Evolutionary conservation across 495 filamentous ascomycete genomes (phyloP).

Genomic region (Venustampulla echinocandica): DNA sequence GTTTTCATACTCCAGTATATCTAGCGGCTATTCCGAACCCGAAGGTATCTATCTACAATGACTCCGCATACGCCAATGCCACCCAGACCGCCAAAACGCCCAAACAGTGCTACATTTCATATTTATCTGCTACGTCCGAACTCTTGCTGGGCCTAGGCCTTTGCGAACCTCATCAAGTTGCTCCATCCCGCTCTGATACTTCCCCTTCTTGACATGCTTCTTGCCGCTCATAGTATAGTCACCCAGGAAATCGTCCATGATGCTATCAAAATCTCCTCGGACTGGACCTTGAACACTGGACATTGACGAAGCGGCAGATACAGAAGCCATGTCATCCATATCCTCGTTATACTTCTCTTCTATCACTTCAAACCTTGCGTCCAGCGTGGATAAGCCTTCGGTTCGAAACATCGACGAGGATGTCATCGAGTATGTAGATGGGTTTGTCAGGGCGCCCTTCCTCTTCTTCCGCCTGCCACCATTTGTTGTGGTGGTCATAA

Average conservation of each 20-base stretch:
- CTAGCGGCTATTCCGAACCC: too few relatives aligned
- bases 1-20: too few relatives aligned
- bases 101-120: not conserved
- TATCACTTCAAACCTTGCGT: constrained; percentile 84
- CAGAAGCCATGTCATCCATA: constrained; percentile 45
- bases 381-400: constrained; percentile 76
- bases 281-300: constrained; percentile 49
- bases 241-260: constrained; percentile 90
- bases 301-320: constrained; percentile 36
- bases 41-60: too few relatives aligned
- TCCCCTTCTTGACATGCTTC: constrained; percentile 74
- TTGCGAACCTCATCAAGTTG: constrained; percentile 86
- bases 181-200: constrained; percentile 68
- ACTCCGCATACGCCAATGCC: too few relatives aligned
- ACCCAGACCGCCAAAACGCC: too few relatives aligned
- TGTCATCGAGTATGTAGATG: constrained; percentile 92
- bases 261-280: constrained; percentile 68
- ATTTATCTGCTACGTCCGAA: constrained; percentile 25
- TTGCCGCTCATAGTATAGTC: constrained; percentile 68
- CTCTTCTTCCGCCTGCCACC: constrained; percentile 74
- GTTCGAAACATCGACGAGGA: constrained; percentile 83
- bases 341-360: constrained; percentile 78
- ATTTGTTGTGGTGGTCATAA: constrained; percentile 71
- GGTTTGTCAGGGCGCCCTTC: constrained; percentile 82
- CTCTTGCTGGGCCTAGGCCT: constrained; percentile 65